Base-by-base conservation (phyloP, 805 yeast genomes). In the Wickerhamiella slavikovae region DNA sequence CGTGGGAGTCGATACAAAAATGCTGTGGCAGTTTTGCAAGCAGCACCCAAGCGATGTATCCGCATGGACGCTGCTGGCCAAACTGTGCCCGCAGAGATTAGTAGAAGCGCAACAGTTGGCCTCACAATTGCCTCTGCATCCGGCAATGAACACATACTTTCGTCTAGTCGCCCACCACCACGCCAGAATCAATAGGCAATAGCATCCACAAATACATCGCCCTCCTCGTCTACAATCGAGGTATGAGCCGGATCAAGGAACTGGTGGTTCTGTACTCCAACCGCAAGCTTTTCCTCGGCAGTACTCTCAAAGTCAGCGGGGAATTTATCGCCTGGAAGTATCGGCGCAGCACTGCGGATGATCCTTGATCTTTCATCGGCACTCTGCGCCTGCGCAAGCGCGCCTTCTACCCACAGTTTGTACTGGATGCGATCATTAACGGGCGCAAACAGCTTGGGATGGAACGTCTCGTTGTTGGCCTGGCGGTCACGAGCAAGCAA, bases 281-380 rank as follows among this genome's bases (percentile, higher is more conserved):
- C 21, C 21, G 6, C 10, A 10, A 18, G 6, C 21, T 18, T 18
- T 10, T 18, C 21, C 9, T 7, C 21, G 10, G 21, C 6, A 10
- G 21, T 25, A 22, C 68, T 64, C 27, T 66, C 64, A 46, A 76
- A 76, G 38, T 68, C 64, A 17, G 63, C 66, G 13, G 69, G 64
- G 43, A 71, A 69, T 29, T 55, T 41, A 45, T 80, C 92, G 12
- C 93, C 93, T 1, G 93, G 93, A 26, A 80, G 52, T 25, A 83
- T 65, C 3, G 94, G 94, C 14, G 71, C 78, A 28, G 73, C 55
- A 30, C 66, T 67, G 32, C 72, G 57, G 17, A 82, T 60, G 30
- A 66, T 61, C 32, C 62, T 56, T 30, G 60, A 61, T 45, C 74
- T 64, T 19, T 55, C 56, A 27, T 66, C 66, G n/a, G 68, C 58